Evolutionary conservation across 805 yeast species (phyloP).

Genomic region (Wickerhamiella allomyrinae): DNA sequence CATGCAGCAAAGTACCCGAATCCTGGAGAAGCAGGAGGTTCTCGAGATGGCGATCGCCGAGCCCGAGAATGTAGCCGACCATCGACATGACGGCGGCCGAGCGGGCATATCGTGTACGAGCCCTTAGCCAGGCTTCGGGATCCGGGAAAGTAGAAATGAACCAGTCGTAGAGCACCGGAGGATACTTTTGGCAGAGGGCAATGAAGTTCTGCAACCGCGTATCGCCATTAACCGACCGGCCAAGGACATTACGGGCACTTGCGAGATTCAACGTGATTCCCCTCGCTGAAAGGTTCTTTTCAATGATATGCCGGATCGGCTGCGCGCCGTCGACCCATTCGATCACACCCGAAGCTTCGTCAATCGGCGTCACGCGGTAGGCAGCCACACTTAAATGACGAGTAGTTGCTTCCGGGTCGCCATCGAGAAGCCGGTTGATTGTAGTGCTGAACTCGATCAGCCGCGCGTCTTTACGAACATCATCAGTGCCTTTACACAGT

Average conservation of each 20-base stretch:
- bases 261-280: constrained; percentile 23
- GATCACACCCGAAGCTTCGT: constrained; percentile 77
- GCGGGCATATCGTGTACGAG: constrained; percentile 58
- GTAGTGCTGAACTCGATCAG: constrained; percentile 83
- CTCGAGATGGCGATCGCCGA: constrained; percentile 95
- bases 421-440: constrained; percentile 56
- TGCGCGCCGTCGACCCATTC: constrained; percentile 74
- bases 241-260: constrained; percentile 14
- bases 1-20: constrained; percentile 75
- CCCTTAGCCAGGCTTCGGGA: constrained; percentile 74
- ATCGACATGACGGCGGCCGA: constrained; percentile 94
- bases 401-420: constrained; percentile 57
- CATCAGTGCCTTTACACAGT: constrained; percentile 77
- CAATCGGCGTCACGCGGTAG: constrained; percentile 78
- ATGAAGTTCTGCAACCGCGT: constrained; percentile 24
- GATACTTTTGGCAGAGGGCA: constrained; percentile 24
- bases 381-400: constrained; percentile 59
- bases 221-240: not conserved
- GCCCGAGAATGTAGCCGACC: constrained; percentile 84
- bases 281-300: constrained; percentile 29
- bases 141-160: constrained; percentile 79
- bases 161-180: constrained; percentile 63
- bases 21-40: constrained; percentile 61
- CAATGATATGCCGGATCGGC: constrained; percentile 53
- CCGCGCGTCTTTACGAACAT: constrained; percentile 88